Evolutionary conservation across 1,284 basidiomycete species (phyloP), one percentile per base, ranked within the genome.

Genomic region (Ganoderma lucidum): DNA sequence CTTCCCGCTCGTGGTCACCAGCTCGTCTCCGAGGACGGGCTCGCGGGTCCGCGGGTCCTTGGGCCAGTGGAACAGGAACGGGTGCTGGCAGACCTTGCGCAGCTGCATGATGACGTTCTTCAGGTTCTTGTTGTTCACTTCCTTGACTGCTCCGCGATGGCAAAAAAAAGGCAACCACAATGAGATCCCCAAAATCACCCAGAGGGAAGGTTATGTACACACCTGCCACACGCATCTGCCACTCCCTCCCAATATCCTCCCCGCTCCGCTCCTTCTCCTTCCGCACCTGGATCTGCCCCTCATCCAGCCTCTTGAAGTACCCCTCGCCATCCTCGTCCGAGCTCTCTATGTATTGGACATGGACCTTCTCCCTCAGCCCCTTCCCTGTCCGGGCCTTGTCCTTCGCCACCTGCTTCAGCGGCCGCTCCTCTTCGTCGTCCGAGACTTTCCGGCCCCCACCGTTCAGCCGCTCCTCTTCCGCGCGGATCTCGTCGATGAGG

Each of bases 21-120:
- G 84, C 72, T 95, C 90, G 30, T 94, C 90, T 71, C 93, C 88
- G 44, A 94, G 79, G 14, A 92, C 81, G 0, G 85, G 85, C 66
- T 90, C 81, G 19, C 85, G 85, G 0, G 93, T 92, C 1, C 83
- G 76, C 2, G 86, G 84, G 77, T 96, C 90, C 42, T 87, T 79
- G 0, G 95, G 95, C 92, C 96, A 97, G 75, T 96, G 91, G 78
- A 98, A 96, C 23, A 98, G 82, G 83, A 94, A 96, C 0, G 97
- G 97, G 79, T 99, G 97, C 30, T 94, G 96, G 81, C 96, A 97
- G 5, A 96, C 93, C 89, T 97, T 93, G 76, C 94, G 93, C 17
- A 98, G 85, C 78, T 98, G 97, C 96, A 98, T 98, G 71, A 98
- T 91, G 1, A 92, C 88, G 78, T 98, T 99, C 77, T 97, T 94